phyloP scores from a whole-genome alignment of 164 flowering plant species.

The Tetrastigma voinierianum region DNA sequence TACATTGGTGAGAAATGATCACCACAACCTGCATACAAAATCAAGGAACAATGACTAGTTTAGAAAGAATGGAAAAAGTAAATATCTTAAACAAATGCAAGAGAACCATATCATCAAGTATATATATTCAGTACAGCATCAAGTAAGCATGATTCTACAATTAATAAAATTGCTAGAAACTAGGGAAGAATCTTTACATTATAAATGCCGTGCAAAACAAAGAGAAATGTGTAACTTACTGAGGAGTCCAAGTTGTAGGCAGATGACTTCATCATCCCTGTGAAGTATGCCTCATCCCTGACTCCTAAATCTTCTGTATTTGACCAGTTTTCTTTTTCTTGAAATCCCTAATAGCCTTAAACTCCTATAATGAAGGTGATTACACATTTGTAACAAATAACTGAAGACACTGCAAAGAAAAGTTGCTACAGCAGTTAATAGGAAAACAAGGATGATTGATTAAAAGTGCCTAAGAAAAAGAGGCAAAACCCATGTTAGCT shows the following conservation, averaged over 20 bases:
- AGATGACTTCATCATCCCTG: slow-evolving; percentile 82
- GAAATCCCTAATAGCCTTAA: slow-evolving; percentile 50
- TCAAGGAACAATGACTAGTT: neutral
- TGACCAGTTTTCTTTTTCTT: slow-evolving; percentile 54
- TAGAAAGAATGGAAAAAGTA: neutral
- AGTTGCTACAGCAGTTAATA: neutral
- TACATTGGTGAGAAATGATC: slow-evolving; percentile 75
- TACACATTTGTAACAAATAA: neutral
- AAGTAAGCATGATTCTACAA: too few relatives aligned
- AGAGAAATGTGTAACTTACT: slow-evolving; percentile 36
- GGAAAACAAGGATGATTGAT: too few relatives aligned
- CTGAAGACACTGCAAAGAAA: neutral
- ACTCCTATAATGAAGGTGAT: slow-evolving; percentile 51
- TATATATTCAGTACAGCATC: too few relatives aligned
- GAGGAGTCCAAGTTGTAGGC: slow-evolving; percentile 54
- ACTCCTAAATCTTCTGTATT: slow-evolving; percentile 57
- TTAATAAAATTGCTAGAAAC: too few relatives aligned
- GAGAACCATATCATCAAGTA: neutral
- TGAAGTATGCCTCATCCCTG: slow-evolving; percentile 94
- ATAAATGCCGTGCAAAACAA: slow-evolving; percentile 4
- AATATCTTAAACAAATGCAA: slow-evolving; percentile 1
- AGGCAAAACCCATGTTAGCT: neutral
- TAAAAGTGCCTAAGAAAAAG: neutral
- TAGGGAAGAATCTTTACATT: neutral
- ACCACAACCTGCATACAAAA: slow-evolving; percentile 62